Evolutionary conservation across 305 asterid genomes (phyloP), one percentile per base, ranked within the genome.

Genomic region (Plantago rigida): DNA sequence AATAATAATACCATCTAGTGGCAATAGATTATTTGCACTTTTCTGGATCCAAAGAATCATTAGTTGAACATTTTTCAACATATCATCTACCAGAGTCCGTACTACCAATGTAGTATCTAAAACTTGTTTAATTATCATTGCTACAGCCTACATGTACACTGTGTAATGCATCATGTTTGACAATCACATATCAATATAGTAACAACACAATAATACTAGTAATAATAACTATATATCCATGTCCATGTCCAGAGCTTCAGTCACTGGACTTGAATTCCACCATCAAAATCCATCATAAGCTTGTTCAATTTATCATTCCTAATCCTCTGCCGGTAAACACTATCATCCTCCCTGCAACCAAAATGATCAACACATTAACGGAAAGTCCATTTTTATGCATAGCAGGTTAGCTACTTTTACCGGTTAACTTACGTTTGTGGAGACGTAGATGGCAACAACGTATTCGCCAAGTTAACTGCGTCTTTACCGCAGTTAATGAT

Each of bases 261-360:
- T 66, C 70, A 66, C 59, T 67, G 59, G 26, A 46, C 56, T 48
- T 75, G 71, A 13, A 66, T 48, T 56, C 65, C 75, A 61, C 69
- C 59, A n/a, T 87, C 87, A 64, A 72, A 90, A 59, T 78, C 87
- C 3, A 78, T 73, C 98, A 91, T 87, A 31, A 91, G 71, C 72
- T 87, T 84, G 69, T 77, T 79, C 73, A 91, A 57, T 71, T 91
- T 91, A 60, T 75, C 78, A 75, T 84, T 91, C 79, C 88, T 84
- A 15, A 87, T 86, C 79, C 87, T 81, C 74, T 82, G 87, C 48
- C 76, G 76, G 69, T 82, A 71, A 65, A 75, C 82, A 10, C 70
- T 75, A 19, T 74, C 81, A 12, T 78, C 83, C 65, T 74, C 51
- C 64, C 90, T 81, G 80, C 70, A 56, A 12, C 58, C 44, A 47